A percentile compares a stretch with the other conserved stretches of the same genome.
These are phyloP conservation scores for Blastobotrys buckinghamii DNA, from an alignment of 1,139 yeast species.

Conservation along the genomic window DNA sequence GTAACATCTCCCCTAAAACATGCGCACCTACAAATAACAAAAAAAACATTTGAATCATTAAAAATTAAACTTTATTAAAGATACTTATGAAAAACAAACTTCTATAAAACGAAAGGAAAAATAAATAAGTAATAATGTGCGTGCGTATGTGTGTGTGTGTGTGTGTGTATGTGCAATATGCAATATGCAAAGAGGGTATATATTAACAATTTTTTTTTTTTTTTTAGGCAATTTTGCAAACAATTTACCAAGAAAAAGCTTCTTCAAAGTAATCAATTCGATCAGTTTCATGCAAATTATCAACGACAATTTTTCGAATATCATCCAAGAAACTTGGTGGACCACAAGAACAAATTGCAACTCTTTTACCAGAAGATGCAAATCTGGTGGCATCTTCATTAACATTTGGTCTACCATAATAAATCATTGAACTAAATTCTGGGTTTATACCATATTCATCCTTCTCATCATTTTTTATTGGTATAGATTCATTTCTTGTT, in stretches of 20 bases:
- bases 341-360: slow-evolving; percentile 41
- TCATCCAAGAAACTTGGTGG: slow-evolving; percentile 39
- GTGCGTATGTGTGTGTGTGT: too few relatives aligned
- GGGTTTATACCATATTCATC: background rate
- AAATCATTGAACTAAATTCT: slow-evolving; percentile 12
- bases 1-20: slow-evolving; percentile 6
- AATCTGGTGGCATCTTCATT: slow-evolving; percentile 34
- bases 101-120: too few relatives aligned
- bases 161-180: background rate
- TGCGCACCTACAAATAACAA: background rate
- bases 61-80: background rate
- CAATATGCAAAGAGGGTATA: too few relatives aligned
- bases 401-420: slow-evolving; percentile 43
- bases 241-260: slow-evolving; percentile 32
- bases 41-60: background rate
- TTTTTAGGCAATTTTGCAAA: background rate
- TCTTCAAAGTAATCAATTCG: slow-evolving; percentile 36
- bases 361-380: slow-evolving; percentile 30
- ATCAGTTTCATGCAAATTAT: slow-evolving; percentile 22
- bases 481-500: background rate
- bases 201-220: background rate
- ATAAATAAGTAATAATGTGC: too few relatives aligned
- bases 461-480: background rate
- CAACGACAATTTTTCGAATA: slow-evolving; percentile 31
- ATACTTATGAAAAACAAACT: too few relatives aligned